Conservation (phyloP, 202 grass and related monocot genomes). For the Schoenoplectus triqueter region DNA sequence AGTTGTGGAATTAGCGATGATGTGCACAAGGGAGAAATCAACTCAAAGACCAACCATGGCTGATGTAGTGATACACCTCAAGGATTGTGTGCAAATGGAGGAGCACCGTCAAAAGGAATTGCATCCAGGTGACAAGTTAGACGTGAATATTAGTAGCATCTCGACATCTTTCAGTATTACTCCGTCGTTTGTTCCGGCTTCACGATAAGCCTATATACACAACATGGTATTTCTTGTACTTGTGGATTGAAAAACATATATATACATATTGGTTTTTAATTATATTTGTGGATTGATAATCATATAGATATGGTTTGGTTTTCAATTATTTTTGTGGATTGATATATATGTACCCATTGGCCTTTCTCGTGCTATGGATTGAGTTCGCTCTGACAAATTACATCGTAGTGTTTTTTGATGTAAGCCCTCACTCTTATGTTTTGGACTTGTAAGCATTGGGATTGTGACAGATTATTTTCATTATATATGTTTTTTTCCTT, state of each 20-base stretch:
- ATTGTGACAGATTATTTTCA: too few species aligned
- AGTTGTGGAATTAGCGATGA: constrained; percentile 32
- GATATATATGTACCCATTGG: too few species aligned
- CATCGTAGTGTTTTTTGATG: background rate
- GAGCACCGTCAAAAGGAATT: background rate
- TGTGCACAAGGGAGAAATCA: background rate
- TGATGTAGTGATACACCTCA: background rate
- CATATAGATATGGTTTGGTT: background rate
- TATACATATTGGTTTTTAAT: background rate
- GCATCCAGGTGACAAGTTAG: background rate
- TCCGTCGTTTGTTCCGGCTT: background rate
- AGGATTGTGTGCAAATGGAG: constrained; percentile 20
- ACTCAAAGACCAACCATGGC: constrained; percentile 28
- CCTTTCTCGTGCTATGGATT: background rate
- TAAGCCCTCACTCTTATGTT: background rate
- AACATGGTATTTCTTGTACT: background rate
- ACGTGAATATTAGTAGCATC: background rate
- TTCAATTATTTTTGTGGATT: background rate
- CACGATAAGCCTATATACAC: constrained; percentile 5
- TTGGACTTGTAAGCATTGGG: too few species aligned
- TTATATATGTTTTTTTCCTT: too few species aligned
- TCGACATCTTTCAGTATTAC: background rate
- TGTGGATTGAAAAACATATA: background rate
- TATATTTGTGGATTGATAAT: background rate
- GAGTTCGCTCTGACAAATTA: background rate